These are phyloP conservation scores for Coemansia sp. DNA, from an alignment of 192 early-diverging fungal genomes.

Conservation along the genomic window DNA sequence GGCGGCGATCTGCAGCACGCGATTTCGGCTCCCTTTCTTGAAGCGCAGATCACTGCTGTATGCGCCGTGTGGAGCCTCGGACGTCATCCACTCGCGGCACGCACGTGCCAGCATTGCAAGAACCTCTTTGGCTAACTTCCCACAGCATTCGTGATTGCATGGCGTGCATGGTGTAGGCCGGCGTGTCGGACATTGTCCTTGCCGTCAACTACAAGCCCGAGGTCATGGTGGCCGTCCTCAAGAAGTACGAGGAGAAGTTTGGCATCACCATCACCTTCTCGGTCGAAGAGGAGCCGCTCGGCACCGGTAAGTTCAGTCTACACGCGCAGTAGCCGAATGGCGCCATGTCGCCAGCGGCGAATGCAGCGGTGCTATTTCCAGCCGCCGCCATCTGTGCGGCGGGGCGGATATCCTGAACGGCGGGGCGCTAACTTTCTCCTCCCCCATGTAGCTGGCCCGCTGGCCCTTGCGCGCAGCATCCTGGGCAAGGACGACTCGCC, in stretches of 20 bases:
- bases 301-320: conserved; percentile 70
- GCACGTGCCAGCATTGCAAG: background rate
- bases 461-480: conserved; percentile 90
- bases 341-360: no score
- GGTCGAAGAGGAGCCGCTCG: conserved; percentile 94
- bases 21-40: background rate
- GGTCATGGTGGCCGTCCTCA: conserved; percentile 89
- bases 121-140: background rate
- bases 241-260: conserved; percentile 90
- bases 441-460: conserved; percentile 66
- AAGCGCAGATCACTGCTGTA: background rate
- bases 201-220: conserved; percentile 99
- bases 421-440: no score
- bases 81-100: background rate
- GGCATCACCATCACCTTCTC: conserved; percentile 94
- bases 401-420: no score
- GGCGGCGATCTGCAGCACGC: no score
- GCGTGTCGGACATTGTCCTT: conserved; percentile 95
- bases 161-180: conserved; percentile 61
- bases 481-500: conserved; percentile 87
- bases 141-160: background rate
- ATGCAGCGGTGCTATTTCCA: background rate
- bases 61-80: background rate
- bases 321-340: background rate
- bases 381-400: background rate